Evolutionary conservation across 1,284 basidiomycete species (phyloP).

Genomic region (Macrocybe sp.): DNA sequence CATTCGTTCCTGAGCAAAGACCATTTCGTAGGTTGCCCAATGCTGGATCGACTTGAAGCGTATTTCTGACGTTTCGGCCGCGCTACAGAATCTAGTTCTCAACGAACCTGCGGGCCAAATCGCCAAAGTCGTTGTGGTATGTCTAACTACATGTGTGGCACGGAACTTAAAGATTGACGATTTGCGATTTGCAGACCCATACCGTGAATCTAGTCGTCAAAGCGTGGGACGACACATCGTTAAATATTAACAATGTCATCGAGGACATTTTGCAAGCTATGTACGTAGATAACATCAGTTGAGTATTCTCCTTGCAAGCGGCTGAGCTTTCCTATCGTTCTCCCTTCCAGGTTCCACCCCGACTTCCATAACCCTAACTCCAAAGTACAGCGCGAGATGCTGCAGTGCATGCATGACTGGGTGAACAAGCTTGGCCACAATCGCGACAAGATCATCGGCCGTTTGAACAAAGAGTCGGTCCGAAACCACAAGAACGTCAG

Average conservation of each 20-base stretch:
- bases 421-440: slow-evolving; percentile 48
- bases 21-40: slow-evolving; percentile 57
- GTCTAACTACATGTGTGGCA: slow-evolving; percentile 14
- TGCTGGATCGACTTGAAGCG: neutral
- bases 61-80: neutral
- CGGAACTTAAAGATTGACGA: neutral
- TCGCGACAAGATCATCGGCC: slow-evolving; percentile 50
- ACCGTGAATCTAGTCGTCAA: slow-evolving; percentile 63
- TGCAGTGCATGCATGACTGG: slow-evolving; percentile 60
- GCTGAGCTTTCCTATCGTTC: neutral
- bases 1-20: slow-evolving; percentile 83
- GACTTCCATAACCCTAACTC: slow-evolving; percentile 72
- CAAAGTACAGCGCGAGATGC: slow-evolving; percentile 77
- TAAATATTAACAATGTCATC: slow-evolving; percentile 54
- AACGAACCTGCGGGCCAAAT: slow-evolving; percentile 79
- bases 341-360: slow-evolving; percentile 67
- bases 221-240: slow-evolving; percentile 77
- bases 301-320: neutral
- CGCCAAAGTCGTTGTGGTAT: slow-evolving; percentile 64
- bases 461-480: slow-evolving; percentile 64
- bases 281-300: slow-evolving; percentile 32
- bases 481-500: slow-evolving; percentile 73
- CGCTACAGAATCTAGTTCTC: slow-evolving; percentile 57
- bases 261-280: slow-evolving; percentile 74
- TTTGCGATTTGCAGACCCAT: slow-evolving; percentile 35